phyloP scores from a whole-genome alignment of 768 basidiomycete genomes.

The Boletus rubroflammeus region DNA sequence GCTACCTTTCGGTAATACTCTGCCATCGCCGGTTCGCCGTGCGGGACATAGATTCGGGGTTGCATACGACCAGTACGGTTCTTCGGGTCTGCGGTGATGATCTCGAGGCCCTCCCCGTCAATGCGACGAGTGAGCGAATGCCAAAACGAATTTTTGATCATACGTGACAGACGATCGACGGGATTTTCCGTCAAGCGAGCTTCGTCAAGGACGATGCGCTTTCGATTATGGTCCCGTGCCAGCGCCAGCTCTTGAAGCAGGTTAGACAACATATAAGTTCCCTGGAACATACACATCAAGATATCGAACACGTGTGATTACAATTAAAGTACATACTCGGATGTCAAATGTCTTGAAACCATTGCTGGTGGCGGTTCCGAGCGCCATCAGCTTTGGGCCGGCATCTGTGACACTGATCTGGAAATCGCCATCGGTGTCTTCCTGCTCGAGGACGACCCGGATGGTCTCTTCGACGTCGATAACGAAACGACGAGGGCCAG shows the following conservation, averaged over 20 bases:
- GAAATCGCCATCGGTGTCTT: conserved; percentile 96
- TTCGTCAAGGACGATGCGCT: conserved; percentile 98
- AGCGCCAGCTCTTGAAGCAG: conserved; percentile 97
- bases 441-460: conserved; percentile 92
- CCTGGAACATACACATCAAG: conserved; percentile 43
- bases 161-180: conserved; percentile 91
- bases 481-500: conserved; percentile 83
- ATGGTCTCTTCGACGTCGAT: conserved; percentile 99
- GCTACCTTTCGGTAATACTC: conserved; percentile 94
- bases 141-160: conserved; percentile 99
- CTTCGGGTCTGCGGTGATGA: conserved; percentile 97
- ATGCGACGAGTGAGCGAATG: conserved; percentile 94
- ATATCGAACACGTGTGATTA: conserved; percentile 1
- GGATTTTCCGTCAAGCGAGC: conserved; percentile 97
- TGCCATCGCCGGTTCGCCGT: conserved; percentile 90
- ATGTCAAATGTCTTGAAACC: conserved; percentile 98
- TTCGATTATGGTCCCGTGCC: conserved; percentile 90
- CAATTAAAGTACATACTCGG: conserved; percentile 49
- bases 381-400: conserved; percentile 92
- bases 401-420: conserved; percentile 96
- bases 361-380: conserved; percentile 96
- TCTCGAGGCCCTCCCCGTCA: conserved; percentile 95
- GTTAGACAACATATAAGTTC: conserved; percentile 99
- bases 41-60: conserved; percentile 92
- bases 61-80: conserved; percentile 88